A percentile compares a stretch with the other conserved stretches of the same genome.
These are phyloP conservation scores for Pseudevernia furfuracea DNA, from an alignment of 495 filamentous ascomycete species.

Conservation along the genomic window DNA sequence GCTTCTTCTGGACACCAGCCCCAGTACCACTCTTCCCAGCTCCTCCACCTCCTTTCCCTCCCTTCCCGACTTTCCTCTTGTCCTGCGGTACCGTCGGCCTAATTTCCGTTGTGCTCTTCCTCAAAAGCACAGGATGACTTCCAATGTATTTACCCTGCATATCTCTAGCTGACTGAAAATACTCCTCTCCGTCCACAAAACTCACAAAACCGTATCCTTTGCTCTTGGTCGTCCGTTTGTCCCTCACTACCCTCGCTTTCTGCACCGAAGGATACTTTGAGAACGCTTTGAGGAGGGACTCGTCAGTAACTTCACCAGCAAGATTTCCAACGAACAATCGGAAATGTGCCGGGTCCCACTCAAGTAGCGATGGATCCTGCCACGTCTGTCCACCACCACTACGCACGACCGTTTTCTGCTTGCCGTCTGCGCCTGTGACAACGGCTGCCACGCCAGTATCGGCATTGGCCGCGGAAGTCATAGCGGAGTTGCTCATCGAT, in stretches of 20 bases:
- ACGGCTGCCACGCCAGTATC: slow-evolving; percentile 40
- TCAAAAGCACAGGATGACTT: slow-evolving; percentile 81
- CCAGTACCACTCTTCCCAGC: slow-evolving; percentile 36
- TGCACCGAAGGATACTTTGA: slow-evolving; percentile 76
- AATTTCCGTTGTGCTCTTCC: slow-evolving; percentile 85
- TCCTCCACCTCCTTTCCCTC: slow-evolving; percentile 31
- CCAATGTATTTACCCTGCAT: slow-evolving; percentile 99
- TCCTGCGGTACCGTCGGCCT: slow-evolving; percentile 51
- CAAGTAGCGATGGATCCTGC: slow-evolving; percentile 76
- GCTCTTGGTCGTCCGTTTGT: slow-evolving; percentile 91
- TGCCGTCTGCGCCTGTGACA: slow-evolving; percentile 38
- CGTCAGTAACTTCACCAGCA: slow-evolving; percentile 97
- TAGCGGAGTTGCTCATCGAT: slow-evolving; percentile 28
- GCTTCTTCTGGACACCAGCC: slow-evolving; percentile 68
- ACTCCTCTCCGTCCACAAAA: slow-evolving; percentile 91
- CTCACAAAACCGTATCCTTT: slow-evolving; percentile 95
- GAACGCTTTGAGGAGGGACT: slow-evolving; percentile 89
- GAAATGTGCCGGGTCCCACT: slow-evolving; percentile 95
- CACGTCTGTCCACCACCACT: slow-evolving; percentile 85
- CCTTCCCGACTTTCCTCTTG: slow-evolving; percentile 40
- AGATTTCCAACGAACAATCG: slow-evolving; percentile 94
- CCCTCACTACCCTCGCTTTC: slow-evolving; percentile 89
- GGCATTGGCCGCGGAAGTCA: slow-evolving; percentile 34
- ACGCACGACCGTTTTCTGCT: slow-evolving; percentile 69
- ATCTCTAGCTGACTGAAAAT: slow-evolving; percentile 88